Base-by-base conservation (phyloP, 768 basidiomycete species). In the Kwoniella shandongensis region DNA sequence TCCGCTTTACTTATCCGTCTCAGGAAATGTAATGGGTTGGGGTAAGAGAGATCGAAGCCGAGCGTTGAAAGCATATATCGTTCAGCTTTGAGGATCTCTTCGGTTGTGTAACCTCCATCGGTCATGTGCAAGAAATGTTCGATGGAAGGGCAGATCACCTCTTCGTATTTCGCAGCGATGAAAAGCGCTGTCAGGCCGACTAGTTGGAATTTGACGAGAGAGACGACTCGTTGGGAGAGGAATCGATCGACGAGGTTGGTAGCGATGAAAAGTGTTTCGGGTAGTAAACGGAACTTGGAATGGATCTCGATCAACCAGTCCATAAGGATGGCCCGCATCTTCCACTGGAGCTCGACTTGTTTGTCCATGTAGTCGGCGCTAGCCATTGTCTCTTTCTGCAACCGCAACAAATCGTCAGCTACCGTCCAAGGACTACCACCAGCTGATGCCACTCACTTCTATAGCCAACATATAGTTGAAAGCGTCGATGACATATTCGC, bases 251-350 rank as follows among this genome's bases (percentile, higher is more conserved):
- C 81, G 70, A 96, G 84, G 80, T 96, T 93, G 63, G 86, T 81
- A 68, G 85, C 85, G 56, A 94, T 83, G 80, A 93, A 94, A 54
- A 96, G 84, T 0, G 93, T 93, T 77, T 97, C 92, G 15, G 89
- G 88, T 10, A 89, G 81, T 27, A 96, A 81, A 53, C 84, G 84
- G 81, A 92, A 93, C 63, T 86, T 86, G 47, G 82, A 82, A 73
- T 96, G 93, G 15, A 93, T 86, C 77, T 92, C 89, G 62, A 96
- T 84, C 57, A 97, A 81, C 91, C 91, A 96, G 80, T 94, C 92
- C 62, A 88, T 84, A 17, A 97, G 84, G 47, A 92, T 84, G 7
- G 85, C 86, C 11, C 91, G 87, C 84, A 92, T 90, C 47, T 85
- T 84, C 91, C 91, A 94, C 13, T 85, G 86, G 26, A 96, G 81